Evolutionary conservation across 2,329 filamentous ascomycete genomes (phyloP), one percentile per base, ranked within the genome.

Genomic region (Leptosphaerulina australis): DNA sequence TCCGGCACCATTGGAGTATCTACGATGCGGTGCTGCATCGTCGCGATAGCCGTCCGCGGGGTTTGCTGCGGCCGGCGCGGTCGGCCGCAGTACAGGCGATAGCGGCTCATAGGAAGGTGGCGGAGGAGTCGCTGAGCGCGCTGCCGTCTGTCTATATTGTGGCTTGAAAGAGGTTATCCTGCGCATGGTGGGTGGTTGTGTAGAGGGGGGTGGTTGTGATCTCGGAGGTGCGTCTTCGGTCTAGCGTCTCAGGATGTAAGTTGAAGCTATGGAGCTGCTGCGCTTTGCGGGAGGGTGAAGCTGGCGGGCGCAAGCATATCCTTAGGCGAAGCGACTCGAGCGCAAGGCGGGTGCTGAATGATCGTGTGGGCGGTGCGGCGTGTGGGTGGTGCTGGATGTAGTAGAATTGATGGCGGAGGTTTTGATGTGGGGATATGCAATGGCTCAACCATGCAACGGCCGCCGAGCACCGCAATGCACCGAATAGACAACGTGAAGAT

Each of bases 41-140:
- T 44, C 33, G 55, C 41, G 31, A 50, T 50, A 36, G 53, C 26
- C 52, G 59, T 51, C 55, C 49, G 64, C 63, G 64, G 58, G 62
- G 64, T 55, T 36, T 56, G 55, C 56, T 53, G 44, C 39, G 22
- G 55, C 50, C 50, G 54, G 12, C 36, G 52, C 55, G 14, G 55
- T 40, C 25, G 67, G 63, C 21, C 26, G 35, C 50, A 70, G 63
- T 45, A 66, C 20, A 47, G 68, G 70, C 49, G 69, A 72, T 51
- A 73, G 66, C 40, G 70, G 70, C 62, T 73, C 69, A 55, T 59
- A 69, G n/a, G 54, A 40, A 15, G 66, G 67, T 50, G 59, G 67
- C 57, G 67, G 68, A 45, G 70, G 69, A 0, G 69, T 70, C 15
- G 51, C 50, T 44, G 64, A 39, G 55, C 66, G 69, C 56, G 56